These are phyloP conservation scores for Kalmusia sp. DNA, from an alignment of 2,329 filamentous ascomycete genomes.

Conservation along the genomic window DNA sequence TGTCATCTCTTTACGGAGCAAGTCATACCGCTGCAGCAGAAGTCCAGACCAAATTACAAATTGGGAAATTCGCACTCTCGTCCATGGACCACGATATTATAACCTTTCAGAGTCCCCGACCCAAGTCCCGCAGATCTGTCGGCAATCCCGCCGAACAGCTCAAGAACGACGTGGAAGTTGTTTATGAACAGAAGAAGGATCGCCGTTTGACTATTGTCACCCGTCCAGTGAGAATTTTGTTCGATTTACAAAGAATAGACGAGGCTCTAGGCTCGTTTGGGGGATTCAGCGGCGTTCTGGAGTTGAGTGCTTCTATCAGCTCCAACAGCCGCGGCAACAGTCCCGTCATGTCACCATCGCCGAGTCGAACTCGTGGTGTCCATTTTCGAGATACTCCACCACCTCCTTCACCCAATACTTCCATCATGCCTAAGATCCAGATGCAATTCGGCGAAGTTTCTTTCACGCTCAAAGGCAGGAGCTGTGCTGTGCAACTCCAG, in stretches of 20 bases:
- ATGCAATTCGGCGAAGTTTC: conserved; percentile 77
- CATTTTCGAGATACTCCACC: conserved; percentile 62
- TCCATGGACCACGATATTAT: conserved; percentile 59
- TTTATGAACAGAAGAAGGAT: conserved; percentile 38
- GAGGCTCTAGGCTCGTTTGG: conserved; percentile 90
- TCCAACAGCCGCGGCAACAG: conserved; percentile 67
- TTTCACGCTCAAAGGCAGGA: conserved; percentile 78
- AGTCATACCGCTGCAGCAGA: conserved; percentile 24
- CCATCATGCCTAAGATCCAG: conserved; percentile 68
- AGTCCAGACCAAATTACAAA: conserved; percentile 31
- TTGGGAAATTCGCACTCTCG: conserved; percentile 55
- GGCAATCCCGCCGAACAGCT: conserved; percentile 30
- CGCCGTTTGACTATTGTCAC: conserved; percentile 70
- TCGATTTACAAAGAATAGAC: conserved; percentile 83
- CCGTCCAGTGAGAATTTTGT: conserved; percentile 74
- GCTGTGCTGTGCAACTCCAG: conserved; percentile 75
- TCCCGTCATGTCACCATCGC: conserved; percentile 39
- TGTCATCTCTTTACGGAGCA: conserved; percentile 32
- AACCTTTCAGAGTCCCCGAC: conserved; percentile 53
- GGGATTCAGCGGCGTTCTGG: conserved; percentile 88
- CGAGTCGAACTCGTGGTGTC: conserved; percentile 55
- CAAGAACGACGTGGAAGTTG: conserved; percentile 40
- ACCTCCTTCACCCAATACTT: conserved; percentile 18
- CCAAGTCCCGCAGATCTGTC: conserved; percentile 33
- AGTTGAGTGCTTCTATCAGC: conserved; percentile 83